Base-by-base conservation (phyloP, 495 filamentous ascomycete species). In the Penicillium lagena region DNA sequence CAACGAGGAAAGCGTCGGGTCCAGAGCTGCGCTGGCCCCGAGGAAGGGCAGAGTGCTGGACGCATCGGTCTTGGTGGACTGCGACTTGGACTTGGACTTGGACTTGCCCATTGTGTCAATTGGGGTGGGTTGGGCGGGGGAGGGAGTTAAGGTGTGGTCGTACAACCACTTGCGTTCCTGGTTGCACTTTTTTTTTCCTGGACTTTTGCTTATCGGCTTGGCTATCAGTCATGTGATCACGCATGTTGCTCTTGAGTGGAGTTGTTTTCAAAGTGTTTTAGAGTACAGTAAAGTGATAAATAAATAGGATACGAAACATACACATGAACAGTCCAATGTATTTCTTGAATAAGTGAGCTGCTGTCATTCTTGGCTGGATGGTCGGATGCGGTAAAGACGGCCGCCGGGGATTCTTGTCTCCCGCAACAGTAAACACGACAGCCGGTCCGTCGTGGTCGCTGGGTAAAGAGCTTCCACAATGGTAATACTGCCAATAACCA, bases 1-100 rank as follows among this genome's bases (percentile, higher is more conserved):
- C 22, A 96, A 75, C 39, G 86, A 84, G 49, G 85, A 81, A 51
- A 96, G 57, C 42, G 73, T 66, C 49, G 87, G 84, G 68, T 96
- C 87, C 51, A 94, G 73, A 49, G 76, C 45, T 22, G 64, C 58
- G 17, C 58, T 62, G 42, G 56, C 58, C 22, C 58, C 56, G 12
- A 73, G 50, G 39, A 75, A 61, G 27, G 70, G 57, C 46, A 67
- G 44, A 36, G 51, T 39, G 14, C 42, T 42, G 14, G 53, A 34
- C 47, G 52, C 42, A 47, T 54, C 31, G 32, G 56, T 52, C 38
- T 28, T 50, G 37, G 54, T 55, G 27, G 60, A 58, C 28, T 63
- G 54, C 1, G 60, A 64, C 37, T 72, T 71, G 7, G 56, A 64
- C 47, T 69, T 70, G 7, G 34, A 29, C 33, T 9, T 38, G 12